phyloP scores from a whole-genome alignment of 2,329 filamentous ascomycete species.

The Nannizziopsis barbatae region DNA sequence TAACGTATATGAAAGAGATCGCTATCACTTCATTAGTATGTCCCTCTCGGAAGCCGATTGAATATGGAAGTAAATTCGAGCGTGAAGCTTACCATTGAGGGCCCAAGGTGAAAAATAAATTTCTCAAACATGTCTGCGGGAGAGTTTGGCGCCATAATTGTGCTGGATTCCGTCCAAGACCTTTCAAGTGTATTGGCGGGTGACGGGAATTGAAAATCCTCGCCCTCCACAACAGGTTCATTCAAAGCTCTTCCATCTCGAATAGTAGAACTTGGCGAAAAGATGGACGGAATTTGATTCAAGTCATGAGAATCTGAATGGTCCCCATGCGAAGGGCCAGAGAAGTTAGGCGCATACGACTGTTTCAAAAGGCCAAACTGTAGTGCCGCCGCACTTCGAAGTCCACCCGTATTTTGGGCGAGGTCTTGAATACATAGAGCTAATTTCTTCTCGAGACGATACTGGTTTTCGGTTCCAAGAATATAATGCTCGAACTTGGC shows the following conservation, averaged over 20 bases:
- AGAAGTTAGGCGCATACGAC: constrained; percentile 21
- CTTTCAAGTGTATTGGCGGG: not conserved
- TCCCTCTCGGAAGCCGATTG: constrained; percentile 16
- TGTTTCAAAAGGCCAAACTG: constrained; percentile 78
- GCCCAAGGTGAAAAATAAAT: constrained; percentile 79
- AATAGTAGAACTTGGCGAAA: constrained; percentile 10
- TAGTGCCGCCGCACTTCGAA: constrained; percentile 77
- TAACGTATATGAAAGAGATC: constrained; percentile 83
- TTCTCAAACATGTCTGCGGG: constrained; percentile 81
- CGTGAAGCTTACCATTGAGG: constrained; percentile 55
- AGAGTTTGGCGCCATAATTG: constrained; percentile 18
- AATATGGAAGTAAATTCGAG: not conserved
- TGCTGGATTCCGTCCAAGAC: constrained; percentile 8
- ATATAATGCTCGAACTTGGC: constrained; percentile 83
- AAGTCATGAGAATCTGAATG: constrained; percentile 11
- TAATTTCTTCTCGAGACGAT: constrained; percentile 65
- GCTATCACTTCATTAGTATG: constrained; percentile 35
- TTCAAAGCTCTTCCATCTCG: not conserved
- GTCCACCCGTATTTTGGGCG: constrained; percentile 76
- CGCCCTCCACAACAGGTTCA: not conserved
- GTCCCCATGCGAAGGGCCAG: constrained; percentile 10
- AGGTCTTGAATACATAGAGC: constrained; percentile 76
- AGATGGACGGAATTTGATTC: constrained; percentile 4
- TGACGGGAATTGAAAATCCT: not conserved
- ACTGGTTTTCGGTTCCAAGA: constrained; percentile 65